Percentiles rank a stretch among this genome's conserved stretches.
phyloP scores from a whole-genome alignment of 1,139 yeast species.

The Hyphopichia pseudoburtonii region DNA sequence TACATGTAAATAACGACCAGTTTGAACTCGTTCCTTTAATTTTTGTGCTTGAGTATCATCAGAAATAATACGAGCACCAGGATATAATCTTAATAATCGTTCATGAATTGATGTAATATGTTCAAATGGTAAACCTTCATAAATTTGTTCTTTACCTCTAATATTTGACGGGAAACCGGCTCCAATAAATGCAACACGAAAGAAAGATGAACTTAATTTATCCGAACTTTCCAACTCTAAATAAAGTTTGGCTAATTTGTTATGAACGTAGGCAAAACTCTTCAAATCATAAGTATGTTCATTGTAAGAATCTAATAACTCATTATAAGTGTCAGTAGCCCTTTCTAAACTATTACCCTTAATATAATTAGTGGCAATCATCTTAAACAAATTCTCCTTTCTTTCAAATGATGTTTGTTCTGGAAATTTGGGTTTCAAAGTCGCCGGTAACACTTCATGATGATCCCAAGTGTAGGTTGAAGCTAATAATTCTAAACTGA shows the following conservation, averaged over 20 bases:
- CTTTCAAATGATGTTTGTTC: slow-evolving; percentile 79
- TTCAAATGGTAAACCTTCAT: slow-evolving; percentile 86
- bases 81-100: slow-evolving; percentile 70
- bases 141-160: slow-evolving; percentile 74
- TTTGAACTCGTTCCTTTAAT: slow-evolving; percentile 49
- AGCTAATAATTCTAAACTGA: slow-evolving; percentile 75
- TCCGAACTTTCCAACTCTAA: slow-evolving; percentile 69
- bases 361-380: slow-evolving; percentile 70
- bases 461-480: slow-evolving; percentile 78
- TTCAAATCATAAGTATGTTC: slow-evolving; percentile 71
- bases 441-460: slow-evolving; percentile 53
- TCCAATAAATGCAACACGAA: slow-evolving; percentile 80
- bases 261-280: slow-evolving; percentile 74
- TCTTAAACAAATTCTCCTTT: slow-evolving; percentile 69
- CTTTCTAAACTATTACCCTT: slow-evolving; percentile 75
- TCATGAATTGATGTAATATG: slow-evolving; percentile 83
- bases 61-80: slow-evolving; percentile 75
- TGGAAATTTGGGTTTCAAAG: slow-evolving; percentile 71
- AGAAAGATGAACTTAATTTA: slow-evolving; percentile 74
- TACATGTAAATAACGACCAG: slow-evolving; percentile 75
- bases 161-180: slow-evolving; percentile 79
- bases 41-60: slow-evolving; percentile 63
- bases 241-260: slow-evolving; percentile 67
- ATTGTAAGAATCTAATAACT: slow-evolving; percentile 73
- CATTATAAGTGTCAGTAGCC: slow-evolving; percentile 76